Evolutionary conservation across 2,329 filamentous ascomycete species (phyloP).

Genomic region (Eurotiales sp.): DNA sequence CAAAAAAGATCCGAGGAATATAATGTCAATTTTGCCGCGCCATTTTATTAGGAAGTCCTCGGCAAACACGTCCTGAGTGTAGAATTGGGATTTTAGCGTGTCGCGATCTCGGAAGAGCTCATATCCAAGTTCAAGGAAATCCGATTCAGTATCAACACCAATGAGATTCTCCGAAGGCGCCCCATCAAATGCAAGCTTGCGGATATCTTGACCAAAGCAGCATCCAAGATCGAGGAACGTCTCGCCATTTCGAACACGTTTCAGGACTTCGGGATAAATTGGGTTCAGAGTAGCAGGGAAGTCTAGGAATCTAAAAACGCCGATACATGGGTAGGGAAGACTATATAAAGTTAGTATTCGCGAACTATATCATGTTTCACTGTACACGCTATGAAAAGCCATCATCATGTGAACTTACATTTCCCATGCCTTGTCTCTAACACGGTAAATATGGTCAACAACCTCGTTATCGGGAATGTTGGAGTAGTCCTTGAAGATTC

Average conservation of each 20-base stretch:
- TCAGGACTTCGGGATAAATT: conserved; percentile 28
- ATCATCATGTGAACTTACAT: background rate
- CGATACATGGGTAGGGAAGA: conserved; percentile 43
- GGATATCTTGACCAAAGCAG: conserved; percentile 44
- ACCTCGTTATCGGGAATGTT: conserved; percentile 5
- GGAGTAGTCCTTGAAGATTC: background rate
- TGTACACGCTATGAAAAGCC: background rate
- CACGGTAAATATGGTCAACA: background rate
- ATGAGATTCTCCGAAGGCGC: background rate
- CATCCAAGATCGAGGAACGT: conserved; percentile 43
- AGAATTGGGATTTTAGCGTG: background rate
- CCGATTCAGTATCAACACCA: background rate
- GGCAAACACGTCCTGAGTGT: conserved; percentile 1
- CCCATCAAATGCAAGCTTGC: conserved; percentile 36
- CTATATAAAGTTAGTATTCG: background rate
- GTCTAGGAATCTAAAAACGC: conserved; percentile 42
- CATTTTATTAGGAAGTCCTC: conserved; percentile 2
- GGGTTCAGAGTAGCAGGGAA: conserved; percentile 33
- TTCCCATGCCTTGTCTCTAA: conserved; percentile 2
- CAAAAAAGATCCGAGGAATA: conserved; percentile 13
- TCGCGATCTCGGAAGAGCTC: conserved; percentile 6
- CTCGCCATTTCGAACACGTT: conserved; percentile 19
- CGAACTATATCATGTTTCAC: background rate
- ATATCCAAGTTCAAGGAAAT: conserved; percentile 1
- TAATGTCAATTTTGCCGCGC: conserved; percentile 11